Conservation (phyloP, 1,284 basidiomycete genomes). For the Veloboletus limbatus region DNA sequence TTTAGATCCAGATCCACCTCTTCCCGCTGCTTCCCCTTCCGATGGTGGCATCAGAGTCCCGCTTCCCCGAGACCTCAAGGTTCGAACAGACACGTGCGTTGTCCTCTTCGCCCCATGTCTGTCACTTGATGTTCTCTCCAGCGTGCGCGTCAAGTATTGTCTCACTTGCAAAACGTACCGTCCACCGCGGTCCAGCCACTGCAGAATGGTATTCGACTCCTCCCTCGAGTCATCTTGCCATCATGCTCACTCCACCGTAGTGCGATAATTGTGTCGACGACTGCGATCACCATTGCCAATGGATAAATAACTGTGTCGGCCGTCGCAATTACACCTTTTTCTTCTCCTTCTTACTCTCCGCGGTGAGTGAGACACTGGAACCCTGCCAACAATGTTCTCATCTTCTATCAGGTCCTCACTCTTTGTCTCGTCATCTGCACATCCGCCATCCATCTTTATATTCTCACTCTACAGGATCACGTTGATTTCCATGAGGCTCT, state of each 20-base stretch:
- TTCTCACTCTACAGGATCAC: constrained; percentile 55
- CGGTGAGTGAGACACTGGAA: constrained; percentile 50
- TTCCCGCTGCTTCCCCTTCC: constrained; percentile 55
- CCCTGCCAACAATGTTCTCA: constrained; percentile 6
- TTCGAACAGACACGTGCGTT: constrained; percentile 74
- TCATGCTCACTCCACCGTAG: constrained; percentile 37
- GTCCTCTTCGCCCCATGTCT: constrained; percentile 5
- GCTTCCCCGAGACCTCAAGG: constrained; percentile 76
- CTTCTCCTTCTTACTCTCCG: constrained; percentile 71
- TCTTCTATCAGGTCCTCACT: constrained; percentile 53
- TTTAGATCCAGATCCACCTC: constrained; percentile 82
- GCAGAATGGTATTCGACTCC: constrained; percentile 74
- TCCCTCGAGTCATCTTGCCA: constrained; percentile 4
- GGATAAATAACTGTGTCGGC: constrained; percentile 93
- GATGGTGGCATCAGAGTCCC: constrained; percentile 62
- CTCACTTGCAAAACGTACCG: constrained; percentile 87
- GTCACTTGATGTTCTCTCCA: constrained; percentile 28
- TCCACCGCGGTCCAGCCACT: constrained; percentile 89
- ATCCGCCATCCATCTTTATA: constrained; percentile 75
- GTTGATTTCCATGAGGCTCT: constrained; percentile 60
- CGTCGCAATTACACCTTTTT: constrained; percentile 90
- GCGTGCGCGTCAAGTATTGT: constrained; percentile 88
- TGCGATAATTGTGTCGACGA: constrained; percentile 95
- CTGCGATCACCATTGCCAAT: constrained; percentile 90
- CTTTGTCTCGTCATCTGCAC: constrained; percentile 77